Base-by-base conservation (phyloP, 805 yeast species). In the Kluyveromyces starmeri region DNA sequence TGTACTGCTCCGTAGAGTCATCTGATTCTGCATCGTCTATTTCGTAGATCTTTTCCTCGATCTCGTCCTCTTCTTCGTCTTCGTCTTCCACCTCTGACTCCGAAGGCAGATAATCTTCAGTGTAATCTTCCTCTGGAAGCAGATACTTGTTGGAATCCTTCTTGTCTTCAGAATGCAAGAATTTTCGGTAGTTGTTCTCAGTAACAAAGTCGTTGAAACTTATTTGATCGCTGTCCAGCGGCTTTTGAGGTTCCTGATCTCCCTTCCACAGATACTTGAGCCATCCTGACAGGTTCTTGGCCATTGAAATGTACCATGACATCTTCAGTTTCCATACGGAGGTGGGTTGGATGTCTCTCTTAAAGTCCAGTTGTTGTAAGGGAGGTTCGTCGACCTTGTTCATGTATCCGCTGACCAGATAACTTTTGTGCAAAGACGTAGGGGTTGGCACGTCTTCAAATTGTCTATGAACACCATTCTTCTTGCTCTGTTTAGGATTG, bases 41-140 rank as follows among this genome's bases (percentile, higher is more conserved):
- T 28, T 53, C 55, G 13, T 48, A 57, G 12, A 45, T 41, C 5
- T 51, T 50, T 4, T 59, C 61, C 26, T 48, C 50, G 19, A 48
- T 61, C 28, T 64, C 66, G 7, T 44, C 43, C 5, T 62, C 59
- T 26, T 48, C 53, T 20, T 20, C 10, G 13, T 48, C 55, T 4
- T 44, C 38, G 14, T 46, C 51, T 12, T 53, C 42, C 5, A 12
- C 11, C n/a, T 20, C 18, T 2, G 25, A 3, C 15, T 33, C 40
- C n/a, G 39, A 38, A n/a, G 45, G 41, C 8, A 42, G 46, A 29
- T 50, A 56, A 27, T 64, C 67, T 17, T 44, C 55, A 2, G 62
- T 56, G 18, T 42, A 49, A 37, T 68, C 72, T 14, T 52, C 42
- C 17, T 67, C 72, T 12, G 68, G 57, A 4, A 62, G 44, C 22